Percentiles rank a stretch among this genome's conserved stretches.
Evolutionary conservation across 2,329 filamentous ascomycete genomes (phyloP).

Genomic region (Alternaria triticina): DNA sequence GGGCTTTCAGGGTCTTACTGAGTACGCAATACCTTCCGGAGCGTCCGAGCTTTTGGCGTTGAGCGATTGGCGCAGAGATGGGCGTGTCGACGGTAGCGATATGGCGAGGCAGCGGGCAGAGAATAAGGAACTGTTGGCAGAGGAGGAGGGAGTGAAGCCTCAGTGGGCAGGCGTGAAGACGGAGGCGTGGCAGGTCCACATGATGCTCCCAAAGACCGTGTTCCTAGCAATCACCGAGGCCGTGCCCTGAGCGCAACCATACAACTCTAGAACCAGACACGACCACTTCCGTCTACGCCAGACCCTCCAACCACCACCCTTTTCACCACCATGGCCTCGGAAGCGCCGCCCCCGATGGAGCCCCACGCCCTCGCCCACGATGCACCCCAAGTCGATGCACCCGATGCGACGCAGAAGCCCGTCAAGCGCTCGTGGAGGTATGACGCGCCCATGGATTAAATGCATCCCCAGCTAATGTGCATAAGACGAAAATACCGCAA

Average conservation of each 20-base stretch:
- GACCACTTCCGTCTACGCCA: neutral
- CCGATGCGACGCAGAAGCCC: constrained; percentile 34
- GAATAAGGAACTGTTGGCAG: neutral
- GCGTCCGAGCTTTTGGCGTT: constrained; percentile 30
- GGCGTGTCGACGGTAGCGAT: neutral
- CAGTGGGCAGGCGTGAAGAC: constrained; percentile 11
- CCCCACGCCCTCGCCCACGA: constrained; percentile 7
- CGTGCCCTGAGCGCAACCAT: constrained; percentile 10
- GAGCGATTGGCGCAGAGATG: constrained; percentile 6
- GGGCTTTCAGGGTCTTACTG: constrained; percentile 37
- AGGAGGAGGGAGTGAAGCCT: constrained; percentile 6
- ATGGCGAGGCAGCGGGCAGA: neutral
- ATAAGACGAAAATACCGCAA: constrained; percentile 88
- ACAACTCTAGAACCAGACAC: constrained; percentile 2
- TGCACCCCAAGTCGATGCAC: constrained; percentile 12
- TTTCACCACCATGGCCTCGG: constrained; percentile 36
- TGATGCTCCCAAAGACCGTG: constrained; percentile 21
- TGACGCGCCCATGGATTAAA: constrained; percentile 7
- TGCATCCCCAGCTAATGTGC: constrained; percentile 4
- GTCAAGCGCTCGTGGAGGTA: constrained; percentile 50
- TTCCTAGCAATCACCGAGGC: constrained; percentile 15
- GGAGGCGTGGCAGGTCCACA: constrained; percentile 20
- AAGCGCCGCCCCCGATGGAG: constrained; percentile 22
- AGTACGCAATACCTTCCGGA: constrained; percentile 38
- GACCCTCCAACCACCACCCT: constrained; percentile 6